Base-by-base conservation (phyloP, 768 basidiomycete species). In the Mycena kentingensis region DNA sequence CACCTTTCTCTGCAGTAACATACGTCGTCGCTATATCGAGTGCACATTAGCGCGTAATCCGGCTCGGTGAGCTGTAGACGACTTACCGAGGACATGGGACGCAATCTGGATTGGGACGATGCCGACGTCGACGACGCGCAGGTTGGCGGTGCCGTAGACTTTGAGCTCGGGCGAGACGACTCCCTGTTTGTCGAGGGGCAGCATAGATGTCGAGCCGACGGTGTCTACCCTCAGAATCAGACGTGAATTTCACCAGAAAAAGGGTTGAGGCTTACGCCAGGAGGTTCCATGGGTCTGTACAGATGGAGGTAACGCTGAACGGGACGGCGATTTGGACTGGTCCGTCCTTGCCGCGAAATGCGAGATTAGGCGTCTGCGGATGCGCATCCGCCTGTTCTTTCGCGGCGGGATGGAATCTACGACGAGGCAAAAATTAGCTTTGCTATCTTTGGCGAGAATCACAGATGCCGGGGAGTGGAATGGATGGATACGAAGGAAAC, bases 1-100 rank as follows among this genome's bases (percentile, higher is more conserved):
- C 32, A 78, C 77, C 79, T 68, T 75, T 73, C 58, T 80, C 79
- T 2, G 72, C 79, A 46, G 80, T 72, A 16, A 68, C 70, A 61
- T 78, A 80, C 2, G 72, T 77, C 5, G 67, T 67, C 3, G 77
- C 76, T 77, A 22, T 27, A 34, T 21, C 36, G 26, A n/a, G n/a
- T n/a, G n/a, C n/a, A n/a, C n/a, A n/a, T 37, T 37, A 11, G 7
- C 7, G 11, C 19, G 19, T 10, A 10, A 37, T 10, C 8, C 10
- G 36, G 12, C 6, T 10, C 8, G 7, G 18, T 12, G 18, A 37
- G n/a, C n/a, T n/a, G n/a, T 37, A 18, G 18, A 19, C 21, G 24
- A 16, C 18, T 37, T 4, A 51, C 57, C 52, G 10, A 49, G 57
- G 2, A 49, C 51, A 26, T 55, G 55, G 1, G 55, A 44, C 5